Evolutionary conservation across 768 basidiomycete species (phyloP).

Genomic region (Pisolithus sp.): DNA sequence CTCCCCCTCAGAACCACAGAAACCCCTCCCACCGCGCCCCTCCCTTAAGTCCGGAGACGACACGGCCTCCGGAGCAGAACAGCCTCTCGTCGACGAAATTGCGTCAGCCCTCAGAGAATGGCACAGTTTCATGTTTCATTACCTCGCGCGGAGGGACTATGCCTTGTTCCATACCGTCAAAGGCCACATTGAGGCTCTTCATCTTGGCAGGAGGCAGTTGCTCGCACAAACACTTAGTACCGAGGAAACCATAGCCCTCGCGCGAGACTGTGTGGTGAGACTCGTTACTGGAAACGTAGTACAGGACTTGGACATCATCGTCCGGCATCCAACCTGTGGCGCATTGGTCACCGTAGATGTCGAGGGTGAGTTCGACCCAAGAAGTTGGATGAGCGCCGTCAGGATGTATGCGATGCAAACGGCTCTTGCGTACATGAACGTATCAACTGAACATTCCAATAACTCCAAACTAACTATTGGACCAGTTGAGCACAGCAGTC

Average conservation of each 20-base stretch:
- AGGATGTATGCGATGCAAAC: slow-evolving; percentile 91
- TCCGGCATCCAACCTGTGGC: slow-evolving; percentile 91
- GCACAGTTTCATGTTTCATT: slow-evolving; percentile 87
- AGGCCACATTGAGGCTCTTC: slow-evolving; percentile 85
- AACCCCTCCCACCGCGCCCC: slow-evolving; percentile 83
- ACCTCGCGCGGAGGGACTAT: slow-evolving; percentile 86
- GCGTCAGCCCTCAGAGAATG: slow-evolving; percentile 95
- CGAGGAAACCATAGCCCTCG: slow-evolving; percentile 78
- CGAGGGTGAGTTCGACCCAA: slow-evolving; percentile 71
- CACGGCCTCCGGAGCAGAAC: slow-evolving; percentile 71
- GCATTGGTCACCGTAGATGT: slow-evolving; percentile 86
- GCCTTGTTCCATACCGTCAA: slow-evolving; percentile 79
- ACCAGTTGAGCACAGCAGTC: slow-evolving; percentile 37
- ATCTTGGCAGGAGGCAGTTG: slow-evolving; percentile 86
- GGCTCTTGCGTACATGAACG: slow-evolving; percentile 70
- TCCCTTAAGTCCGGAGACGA: slow-evolving; percentile 95
- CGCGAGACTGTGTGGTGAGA: slow-evolving; percentile 80
- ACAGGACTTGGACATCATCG: slow-evolving; percentile 91
- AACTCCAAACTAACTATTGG: slow-evolving; percentile 29
- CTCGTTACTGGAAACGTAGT: slow-evolving; percentile 87
- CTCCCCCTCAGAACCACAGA: slow-evolving; percentile 57
- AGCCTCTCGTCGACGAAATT: slow-evolving; percentile 96
- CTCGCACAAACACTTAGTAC: slow-evolving; percentile 80
- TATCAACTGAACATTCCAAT: slow-evolving; percentile 35
- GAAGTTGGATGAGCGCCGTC: slow-evolving; percentile 84